Base-by-base conservation (phyloP, 2,329 filamentous ascomycete genomes). In the Fusarium sp. region DNA sequence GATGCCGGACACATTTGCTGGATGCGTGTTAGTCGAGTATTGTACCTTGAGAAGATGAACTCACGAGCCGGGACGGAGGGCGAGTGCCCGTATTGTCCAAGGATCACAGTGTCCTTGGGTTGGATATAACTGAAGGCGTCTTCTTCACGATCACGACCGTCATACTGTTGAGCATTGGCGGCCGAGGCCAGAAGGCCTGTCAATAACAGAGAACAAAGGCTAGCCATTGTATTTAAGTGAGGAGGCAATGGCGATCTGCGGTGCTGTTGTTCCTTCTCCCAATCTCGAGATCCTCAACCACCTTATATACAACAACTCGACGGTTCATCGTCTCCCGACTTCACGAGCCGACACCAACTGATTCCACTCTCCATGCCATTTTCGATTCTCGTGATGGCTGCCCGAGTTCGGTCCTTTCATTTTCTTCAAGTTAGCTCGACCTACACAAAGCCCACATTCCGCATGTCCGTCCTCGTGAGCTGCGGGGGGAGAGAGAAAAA, bases 21-120 rank as follows among this genome's bases (percentile, higher is more conserved):
- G 8, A 6, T 13, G 1, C 22, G 0, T 42, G 70, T 79, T 62
- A 79, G 77, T 47, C 33, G 42, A 33, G 18, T 16, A 1, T 29
- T 3, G n/a, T 20, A 20, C 2, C 4, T 18, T 2, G 3, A 52
- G 27, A 0, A 5, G 20, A 13, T 25, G 31, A 8, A 80, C 84
- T 67, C 77, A 85, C 83, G 83, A 36, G 82, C 81, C 22, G 84
- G 83, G 16, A 82, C 79, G 3, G 82, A 68, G 11, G 80, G 80
- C 6, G 82, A 84, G 74, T 84, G 80, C 18, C 84, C 84, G 45
- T 85, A 85, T 20, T 78, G 81, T 27, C 80, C 81, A 14, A 85
- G 78, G 42, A 85, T 84, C 27, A 81, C 83, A 5, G 84, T 85
- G 76, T 85, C 82, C 59, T 80, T 67, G 5, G 84, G 84, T 72